Conservation (phyloP, 805 yeast genomes). For the Saturnispora besseyi region DNA sequence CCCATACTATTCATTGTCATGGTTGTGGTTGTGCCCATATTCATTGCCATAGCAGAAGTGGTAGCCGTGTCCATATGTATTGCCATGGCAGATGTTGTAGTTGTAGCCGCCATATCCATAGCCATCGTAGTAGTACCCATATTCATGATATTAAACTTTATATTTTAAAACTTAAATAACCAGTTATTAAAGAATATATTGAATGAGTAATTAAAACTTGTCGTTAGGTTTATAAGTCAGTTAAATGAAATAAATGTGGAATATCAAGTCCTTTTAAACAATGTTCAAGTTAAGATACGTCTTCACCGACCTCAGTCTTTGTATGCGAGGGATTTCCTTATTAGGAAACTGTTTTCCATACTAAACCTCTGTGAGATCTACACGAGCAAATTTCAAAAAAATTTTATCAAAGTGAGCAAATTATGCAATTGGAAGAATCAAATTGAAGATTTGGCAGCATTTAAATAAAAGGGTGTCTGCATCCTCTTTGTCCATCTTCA, state of each 20-base stretch:
- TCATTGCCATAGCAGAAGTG: background rate
- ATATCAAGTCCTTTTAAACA: background rate
- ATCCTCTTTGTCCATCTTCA: background rate
- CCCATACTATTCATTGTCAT: slow-evolving; percentile 5
- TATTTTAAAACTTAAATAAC: background rate
- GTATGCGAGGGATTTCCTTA: background rate
- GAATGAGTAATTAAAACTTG: too few relatives aligned
- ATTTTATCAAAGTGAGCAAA: slow-evolving; percentile 6
- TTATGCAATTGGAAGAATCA: background rate
- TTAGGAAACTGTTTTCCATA: background rate
- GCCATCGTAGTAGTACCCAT: slow-evolving; percentile 2
- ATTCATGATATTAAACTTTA: too few relatives aligned
- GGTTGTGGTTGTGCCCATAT: slow-evolving; percentile 5
- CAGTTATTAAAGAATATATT: too few relatives aligned
- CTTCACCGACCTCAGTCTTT: background rate
- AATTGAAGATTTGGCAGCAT: background rate
- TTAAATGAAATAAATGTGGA: background rate
- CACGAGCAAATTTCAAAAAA: slow-evolving; percentile 1
- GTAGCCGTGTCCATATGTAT: slow-evolving; percentile 1
- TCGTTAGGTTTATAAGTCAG: too few relatives aligned
- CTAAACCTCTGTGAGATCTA: background rate
- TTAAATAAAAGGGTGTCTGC: background rate
- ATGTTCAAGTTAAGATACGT: background rate
- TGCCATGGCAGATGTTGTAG: background rate
- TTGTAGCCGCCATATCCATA: slow-evolving; percentile 3